Conservation (phyloP, 164 flowering plant species). For the Magnolia sinica region DNA sequence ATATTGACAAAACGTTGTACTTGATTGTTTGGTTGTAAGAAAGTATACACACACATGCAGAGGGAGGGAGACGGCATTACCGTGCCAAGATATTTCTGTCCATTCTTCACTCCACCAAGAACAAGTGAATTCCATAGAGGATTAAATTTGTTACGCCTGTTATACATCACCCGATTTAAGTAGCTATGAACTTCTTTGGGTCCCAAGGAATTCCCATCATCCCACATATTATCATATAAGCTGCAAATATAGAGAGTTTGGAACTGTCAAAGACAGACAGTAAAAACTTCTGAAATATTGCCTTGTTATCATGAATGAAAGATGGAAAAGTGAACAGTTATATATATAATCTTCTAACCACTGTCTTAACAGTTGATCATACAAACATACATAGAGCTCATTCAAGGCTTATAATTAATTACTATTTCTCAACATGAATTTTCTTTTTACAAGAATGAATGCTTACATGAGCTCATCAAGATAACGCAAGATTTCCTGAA, state of each 20-base stretch:
- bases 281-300: background rate
- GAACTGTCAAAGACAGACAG: background rate
- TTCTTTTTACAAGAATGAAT: background rate
- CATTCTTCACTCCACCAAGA: conserved; percentile 92
- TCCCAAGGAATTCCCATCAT: conserved; percentile 92
- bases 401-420: background rate
- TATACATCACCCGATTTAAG: conserved; percentile 47
- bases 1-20: background rate
- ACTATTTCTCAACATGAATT: background rate
- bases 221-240: conserved; percentile 96
- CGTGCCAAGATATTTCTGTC: conserved; percentile 91
- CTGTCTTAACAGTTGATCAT: too few species aligned
- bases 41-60: background rate
- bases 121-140: conserved; percentile 98
- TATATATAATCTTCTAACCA: too few species aligned
- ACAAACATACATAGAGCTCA: background rate
- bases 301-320: background rate
- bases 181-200: conserved; percentile 94
- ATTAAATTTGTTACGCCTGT: conserved; percentile 38
- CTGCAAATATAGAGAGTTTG: conserved; percentile 34
- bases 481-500: conserved; percentile 80
- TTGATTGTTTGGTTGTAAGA: background rate
- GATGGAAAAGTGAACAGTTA: background rate
- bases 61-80: conserved; percentile 28
- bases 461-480: conserved; percentile 94